These are phyloP conservation scores for Phyllostachys edulis DNA, from an alignment of 176 grass and related monocot species.

Conservation along the genomic window DNA sequence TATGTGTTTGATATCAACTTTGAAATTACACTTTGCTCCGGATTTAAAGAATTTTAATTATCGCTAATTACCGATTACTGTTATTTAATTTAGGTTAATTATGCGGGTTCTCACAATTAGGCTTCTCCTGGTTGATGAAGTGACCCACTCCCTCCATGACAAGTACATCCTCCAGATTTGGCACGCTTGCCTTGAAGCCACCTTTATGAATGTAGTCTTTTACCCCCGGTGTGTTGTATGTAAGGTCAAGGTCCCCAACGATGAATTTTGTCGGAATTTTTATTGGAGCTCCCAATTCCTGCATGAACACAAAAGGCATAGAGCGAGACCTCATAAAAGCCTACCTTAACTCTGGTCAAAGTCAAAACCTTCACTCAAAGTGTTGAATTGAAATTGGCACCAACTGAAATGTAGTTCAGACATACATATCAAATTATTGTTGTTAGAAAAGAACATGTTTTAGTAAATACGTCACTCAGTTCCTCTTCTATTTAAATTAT, in stretches of 20 bases:
- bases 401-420: not conserved
- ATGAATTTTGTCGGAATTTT: constrained; percentile 71
- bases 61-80: too few relatives aligned
- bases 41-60: too few relatives aligned
- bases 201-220: constrained; percentile 70
- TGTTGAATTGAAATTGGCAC: not conserved
- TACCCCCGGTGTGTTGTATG: constrained; percentile 53
- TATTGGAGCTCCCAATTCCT: constrained; percentile 73
- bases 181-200: constrained; percentile 55
- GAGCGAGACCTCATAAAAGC: not conserved
- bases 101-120: too few relatives aligned
- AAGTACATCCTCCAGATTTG: constrained; percentile 69
- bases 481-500: not conserved
- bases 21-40: too few relatives aligned
- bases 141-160: constrained; percentile 67
- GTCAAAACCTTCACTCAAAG: not conserved
- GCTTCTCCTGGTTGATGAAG: constrained; percentile 80
- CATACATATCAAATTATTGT: not conserved
- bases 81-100: too few relatives aligned
- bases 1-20: too few relatives aligned
- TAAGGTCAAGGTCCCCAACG: constrained; percentile 67
- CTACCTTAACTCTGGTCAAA: not conserved
- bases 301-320: constrained; percentile 21
- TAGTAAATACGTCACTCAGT: not conserved
- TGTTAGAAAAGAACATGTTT: constrained; percentile 6